Evolutionary conservation across 179 eudicot genomes (phyloP), one percentile per base, ranked within the genome.

Genomic region (Silene vulgaris): DNA sequence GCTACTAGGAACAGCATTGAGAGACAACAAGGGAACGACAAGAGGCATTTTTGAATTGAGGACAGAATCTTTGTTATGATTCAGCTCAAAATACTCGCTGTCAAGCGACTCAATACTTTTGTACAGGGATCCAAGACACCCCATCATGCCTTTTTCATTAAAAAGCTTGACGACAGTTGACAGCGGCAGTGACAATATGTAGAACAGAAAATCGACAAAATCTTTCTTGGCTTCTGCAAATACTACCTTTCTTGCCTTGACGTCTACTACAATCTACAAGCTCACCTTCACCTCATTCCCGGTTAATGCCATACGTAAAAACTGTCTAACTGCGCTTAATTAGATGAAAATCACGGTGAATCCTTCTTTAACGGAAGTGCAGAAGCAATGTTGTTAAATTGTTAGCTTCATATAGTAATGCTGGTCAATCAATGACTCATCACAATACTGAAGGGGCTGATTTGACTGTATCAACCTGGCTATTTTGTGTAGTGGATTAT

Each of bases 21-120:
- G 64, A 1, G 65, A 32, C 32, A 78, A 20, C 61, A 78, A 23
- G 6, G 82, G 78, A 29, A 79, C 78, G 56, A 59, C 8, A 35
- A 74, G 35, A 76, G 76, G 3, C 21, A 69, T 20, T 64, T 4
- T 65, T 1, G 82, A 80, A 12, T 80, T 72, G 50, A 85, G 28
- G 3, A 85, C 71, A 2, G 35, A 1, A 8, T 80, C 50, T 45
- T 75, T 80, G 69, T 17, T 59, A 1, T 74, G 62, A 23, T 52
- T 52, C 3, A 75, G 40, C 29, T 73, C 76, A 13, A 80, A 56
- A 69, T 78, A 85, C 8, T 63, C 65, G 8, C 35, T 11, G 17
- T 28, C 57, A 5, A 82, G 74, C 3, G 80, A 45, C 8, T 74
- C 69, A 0, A 85, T 43, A 23, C 70, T 16, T 57, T 74, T 63